Base-by-base conservation (phyloP, 2,329 filamentous ascomycete genomes). In the Tympanopsis confertula region DNA sequence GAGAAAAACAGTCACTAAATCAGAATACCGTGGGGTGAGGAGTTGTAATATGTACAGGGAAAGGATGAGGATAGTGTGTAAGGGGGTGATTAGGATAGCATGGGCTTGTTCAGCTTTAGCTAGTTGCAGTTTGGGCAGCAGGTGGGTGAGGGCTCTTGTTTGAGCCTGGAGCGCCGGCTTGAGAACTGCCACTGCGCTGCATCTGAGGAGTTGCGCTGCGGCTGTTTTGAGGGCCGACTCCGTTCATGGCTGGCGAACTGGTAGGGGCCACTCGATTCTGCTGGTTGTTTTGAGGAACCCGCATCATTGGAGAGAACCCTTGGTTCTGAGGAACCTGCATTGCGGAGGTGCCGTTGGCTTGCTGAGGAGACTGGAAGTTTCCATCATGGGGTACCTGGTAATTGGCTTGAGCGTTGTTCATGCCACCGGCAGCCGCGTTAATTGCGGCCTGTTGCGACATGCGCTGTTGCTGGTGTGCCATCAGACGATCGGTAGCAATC, bases 301-400 rank as follows among this genome's bases (percentile, higher is more conserved):
- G 30, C 30, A 33, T 33, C 30, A 33, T 33, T 12, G 30, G 15
- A 10, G 30, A 33, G 15, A 10, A 33, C 15, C 30, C 30, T 33
- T 33, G 30, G 10, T 10, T 18, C 15, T 33, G 30, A 33, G 30
- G 30, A 10, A 33, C 30, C 15, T 33, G 30, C 30, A 33, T 33
- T 10, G 10, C 30, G 7, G 30, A 15, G 7, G 10, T 15, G 12
- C 30, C 30, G 15, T 33, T 33, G 12, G 15, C 15, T 13, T 15
- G 10, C 7, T 10, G 10, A 12, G 10, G 30, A 33, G 30, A 18
- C 12, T 13, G 15, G 30, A 33, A 33, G n/a, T 28, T 28, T 10
- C 24, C 24, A 15, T 33, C 30, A 15, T 10, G 30, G 7, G 30
- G 15, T 7, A 33, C 30, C 15, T 33, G 30, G 15, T 33, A 33